Conservation (phyloP, 352 stramenopile species). For the Vaucheria bursata region DNA sequence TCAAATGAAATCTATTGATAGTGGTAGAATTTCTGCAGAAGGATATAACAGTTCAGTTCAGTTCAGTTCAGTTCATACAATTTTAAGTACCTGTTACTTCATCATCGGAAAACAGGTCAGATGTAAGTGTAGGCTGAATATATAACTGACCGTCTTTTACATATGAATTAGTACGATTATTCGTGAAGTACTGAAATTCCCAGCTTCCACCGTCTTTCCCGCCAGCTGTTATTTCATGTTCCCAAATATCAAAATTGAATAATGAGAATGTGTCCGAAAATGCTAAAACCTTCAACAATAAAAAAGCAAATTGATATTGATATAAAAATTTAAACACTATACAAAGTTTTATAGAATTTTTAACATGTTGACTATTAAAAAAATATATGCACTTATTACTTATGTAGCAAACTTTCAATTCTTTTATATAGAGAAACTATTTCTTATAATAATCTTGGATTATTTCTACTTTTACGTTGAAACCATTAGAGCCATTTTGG, state of each 20-base stretch:
- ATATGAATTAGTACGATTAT: constrained; percentile 49
- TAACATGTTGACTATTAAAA: no score
- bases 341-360: no score
- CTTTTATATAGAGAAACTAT: no score
- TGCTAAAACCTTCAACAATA: constrained; percentile 17
- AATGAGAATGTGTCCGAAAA: constrained; percentile 13
- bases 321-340: no score
- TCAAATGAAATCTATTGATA: not conserved
- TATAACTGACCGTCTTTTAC: constrained; percentile 47
- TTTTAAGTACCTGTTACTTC: not conserved
- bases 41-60: not conserved
- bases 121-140: constrained; percentile 47
- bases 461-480: no score
- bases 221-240: constrained; percentile 20
- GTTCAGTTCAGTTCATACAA: no score
- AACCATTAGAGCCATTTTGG: no score
- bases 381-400: no score
- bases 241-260: constrained; percentile 22
- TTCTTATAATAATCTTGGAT: no score
- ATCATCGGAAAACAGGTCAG: constrained; percentile 12
- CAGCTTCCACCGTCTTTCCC: constrained; percentile 29
- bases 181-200: constrained; percentile 18
- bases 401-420: no score
- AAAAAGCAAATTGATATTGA: no score
- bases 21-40: not conserved